phyloP scores from a whole-genome alignment of 192 early-diverging fungal species.

The Funneliformis mosseae region DNA sequence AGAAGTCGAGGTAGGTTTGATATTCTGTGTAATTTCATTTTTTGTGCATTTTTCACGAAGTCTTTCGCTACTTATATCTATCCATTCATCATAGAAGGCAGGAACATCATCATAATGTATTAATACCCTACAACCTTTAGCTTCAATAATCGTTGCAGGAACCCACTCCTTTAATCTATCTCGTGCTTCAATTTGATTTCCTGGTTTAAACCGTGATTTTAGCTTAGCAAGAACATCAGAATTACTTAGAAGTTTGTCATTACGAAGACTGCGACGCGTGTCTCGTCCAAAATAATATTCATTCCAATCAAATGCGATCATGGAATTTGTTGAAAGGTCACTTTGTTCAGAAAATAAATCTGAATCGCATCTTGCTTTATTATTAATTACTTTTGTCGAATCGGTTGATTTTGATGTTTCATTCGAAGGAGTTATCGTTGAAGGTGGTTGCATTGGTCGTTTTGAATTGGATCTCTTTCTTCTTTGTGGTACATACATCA shows the following conservation, averaged over 20 bases:
- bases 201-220: slow-evolving; percentile 38
- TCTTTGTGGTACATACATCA: not conserved
- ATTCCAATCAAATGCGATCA: slow-evolving; percentile 24
- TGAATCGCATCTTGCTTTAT: not conserved
- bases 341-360: slow-evolving; percentile 11
- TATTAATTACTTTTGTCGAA: not conserved
- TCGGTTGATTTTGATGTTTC: not conserved
- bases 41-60: slow-evolving; percentile 36
- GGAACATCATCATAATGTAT: slow-evolving; percentile 62
- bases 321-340: slow-evolving; percentile 10
- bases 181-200: slow-evolving; percentile 52
- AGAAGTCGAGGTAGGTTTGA: not conserved
- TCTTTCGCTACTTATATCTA: slow-evolving; percentile 70
- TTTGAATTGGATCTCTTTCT: not conserved
- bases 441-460: not conserved
- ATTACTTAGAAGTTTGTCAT: slow-evolving; percentile 7
- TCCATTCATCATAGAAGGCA: slow-evolving; percentile 62
- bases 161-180: slow-evolving; percentile 67
- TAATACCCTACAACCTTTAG: slow-evolving; percentile 59
- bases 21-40: slow-evolving; percentile 21
- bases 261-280: slow-evolving; percentile 18
- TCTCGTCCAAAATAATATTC: slow-evolving; percentile 28
- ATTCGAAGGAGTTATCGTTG: not conserved
- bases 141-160: slow-evolving; percentile 53
- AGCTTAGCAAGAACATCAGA: slow-evolving; percentile 22